Evolutionary conservation across 441 rosid species (phyloP), one percentile per base, ranked within the genome.

Genomic region (Adansonia grandidieri): DNA sequence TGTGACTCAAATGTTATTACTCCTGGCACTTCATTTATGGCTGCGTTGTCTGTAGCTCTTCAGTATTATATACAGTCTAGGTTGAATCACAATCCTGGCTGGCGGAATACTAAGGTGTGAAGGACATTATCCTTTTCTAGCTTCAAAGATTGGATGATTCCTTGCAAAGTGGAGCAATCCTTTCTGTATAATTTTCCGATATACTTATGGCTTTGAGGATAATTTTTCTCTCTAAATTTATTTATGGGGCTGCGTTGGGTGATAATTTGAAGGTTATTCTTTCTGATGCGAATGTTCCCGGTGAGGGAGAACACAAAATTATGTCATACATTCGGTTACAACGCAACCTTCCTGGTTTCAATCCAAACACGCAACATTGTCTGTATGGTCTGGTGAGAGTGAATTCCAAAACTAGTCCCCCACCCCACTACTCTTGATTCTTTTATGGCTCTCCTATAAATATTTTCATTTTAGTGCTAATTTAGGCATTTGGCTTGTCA

Each of bases 291-390:
- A 96, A 96, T 80, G 98, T 90, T 75, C 92, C 94, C 79, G 99
- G 99, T 2, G 99, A 96, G 84, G 99, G 98, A 86, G 99, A 96
- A 83, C 98, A 96, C 90, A 94, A 96, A 87, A 87, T 96, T 81
- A 93, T 96, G 99, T 86, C 96, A 40, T 96, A 91, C 86, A 92
- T 96, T 74, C 91, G 98, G 72, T 90, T 82, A 72, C 98, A 96
- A 78, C 92, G 98, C 22, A 89, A 89, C 84, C 86, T 85, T 87
- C 86, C 92, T 77, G 97, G 99, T 77, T 96, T 92, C 75, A 83
- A 93, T 83, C 98, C 98, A 40, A 96, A 94, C 83, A 93, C 99
- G 45, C 88, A 86, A 61, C 98, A 96, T 77, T 96, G 99, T 87
- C 85, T 96, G 11, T 94, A 96, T 69, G 95, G 99, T 60, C 84